Base-by-base conservation (phyloP, 116 monocot genomes). In the Trichopus zeylanicus region DNA sequence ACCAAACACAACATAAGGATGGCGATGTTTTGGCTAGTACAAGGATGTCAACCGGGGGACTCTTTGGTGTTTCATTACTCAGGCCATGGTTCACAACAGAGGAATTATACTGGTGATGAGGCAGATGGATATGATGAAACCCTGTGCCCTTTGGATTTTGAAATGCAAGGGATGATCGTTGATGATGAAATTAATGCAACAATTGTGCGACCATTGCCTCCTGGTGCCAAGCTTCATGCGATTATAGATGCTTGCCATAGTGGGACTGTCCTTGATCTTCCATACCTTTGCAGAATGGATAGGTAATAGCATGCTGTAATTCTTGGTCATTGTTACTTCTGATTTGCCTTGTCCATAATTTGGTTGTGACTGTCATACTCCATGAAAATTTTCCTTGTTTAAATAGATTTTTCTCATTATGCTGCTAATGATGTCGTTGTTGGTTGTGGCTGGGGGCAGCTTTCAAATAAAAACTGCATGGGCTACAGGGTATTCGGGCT, bases 111-210 rank as follows among this genome's bases (percentile, higher is more conserved):
- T 59, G 73, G 76, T 6, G 92, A 93, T 53, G 92, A 93, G 63
- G 74, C 61, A 58, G 92, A 93, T 77, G 92, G 92, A 34, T 81
- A 54, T 55, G 88, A 93, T 79, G 92, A 93, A 73, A 93, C 92
- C 48, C 61, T 93, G 46, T 87, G 87, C 26, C 92, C 92, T 6
- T 55, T 93, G 42, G 92, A 93, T 65, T 93, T 93, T 79, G 88
- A 93, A 74, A 84, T 81, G 37, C 92, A 93, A 78, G 92, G 92
- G 59, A 93, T 93, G 92, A 81, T 93, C 68, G 81, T 93, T 55
- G 92, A 93, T 72, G 92, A 93, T 70, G 92, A 93, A 71, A 87
- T 93, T 11, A 93, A 93, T 70, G 56, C 74, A 27, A 35, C 81
- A 16, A 75, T 93, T 68, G 92, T 93, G 24, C 73, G 88, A 55